These are phyloP conservation scores for Boletellus sp. DNA, from an alignment of 768 basidiomycete genomes.

Conservation along the genomic window DNA sequence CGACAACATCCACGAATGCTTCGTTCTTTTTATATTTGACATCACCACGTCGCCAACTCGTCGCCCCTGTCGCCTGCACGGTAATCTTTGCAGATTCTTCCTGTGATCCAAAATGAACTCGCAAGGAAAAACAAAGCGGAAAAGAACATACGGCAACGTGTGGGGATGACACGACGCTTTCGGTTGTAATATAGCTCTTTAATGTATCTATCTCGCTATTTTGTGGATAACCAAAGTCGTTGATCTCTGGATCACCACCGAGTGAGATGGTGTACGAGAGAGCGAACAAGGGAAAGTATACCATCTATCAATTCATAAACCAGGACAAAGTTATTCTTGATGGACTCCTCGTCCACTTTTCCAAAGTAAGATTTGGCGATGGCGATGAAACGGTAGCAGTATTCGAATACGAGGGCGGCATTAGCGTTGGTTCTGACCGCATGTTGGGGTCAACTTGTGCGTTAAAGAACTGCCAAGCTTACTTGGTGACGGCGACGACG, in stretches of 20 bases:
- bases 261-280: constrained; percentile 5
- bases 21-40: constrained; percentile 99
- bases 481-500: constrained; percentile 95
- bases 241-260: constrained; percentile 65
- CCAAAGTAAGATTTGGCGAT: constrained; percentile 97
- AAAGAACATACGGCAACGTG: constrained; percentile 64
- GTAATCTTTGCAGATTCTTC: constrained; percentile 98
- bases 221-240: constrained; percentile 98
- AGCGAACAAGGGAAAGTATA: constrained; percentile 31
- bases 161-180: constrained; percentile 86
- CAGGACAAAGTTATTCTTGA: constrained; percentile 98
- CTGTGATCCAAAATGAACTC: constrained; percentile 36
- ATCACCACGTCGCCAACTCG: constrained; percentile 91
- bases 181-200: constrained; percentile 97
- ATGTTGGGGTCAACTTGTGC: background rate
- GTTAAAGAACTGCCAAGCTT: constrained; percentile 21
- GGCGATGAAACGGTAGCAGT: constrained; percentile 92
- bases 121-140: background rate
- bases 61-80: constrained; percentile 93
- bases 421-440: constrained; percentile 83
- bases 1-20: constrained; percentile 99
- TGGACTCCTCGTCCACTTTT: constrained; percentile 94
- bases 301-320: constrained; percentile 99
- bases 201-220: constrained; percentile 98
- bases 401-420: constrained; percentile 97